Base-by-base conservation (phyloP, 2,329 filamentous ascomycete genomes). In the Cytospora paraplurivora region DNA sequence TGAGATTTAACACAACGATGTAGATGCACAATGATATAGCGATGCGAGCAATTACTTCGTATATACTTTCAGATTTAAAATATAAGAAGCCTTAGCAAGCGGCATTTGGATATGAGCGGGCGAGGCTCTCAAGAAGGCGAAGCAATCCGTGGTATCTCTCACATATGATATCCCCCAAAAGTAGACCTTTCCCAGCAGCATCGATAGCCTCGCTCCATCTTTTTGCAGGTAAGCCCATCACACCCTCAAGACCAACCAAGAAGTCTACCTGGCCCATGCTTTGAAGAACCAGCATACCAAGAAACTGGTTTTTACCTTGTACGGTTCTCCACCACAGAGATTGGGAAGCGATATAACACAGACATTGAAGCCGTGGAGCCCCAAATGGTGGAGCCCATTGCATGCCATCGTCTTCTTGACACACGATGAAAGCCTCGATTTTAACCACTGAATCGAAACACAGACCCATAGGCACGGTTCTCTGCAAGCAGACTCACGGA, bases 91-190 rank as follows among this genome's bases (percentile, higher is more conserved):
- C 21, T 4, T 47, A 1, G n/a, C 13, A 12, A 7, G 12, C 1
- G 38, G n/a, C 7, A 17, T 47, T 10, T 21, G n/a, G n/a, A 12
- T 19, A 47, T 27, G 41, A 1, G n/a, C 6, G 7, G 17, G 41
- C 41, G 8, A n/a, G 17, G 17, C 41, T 47, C 4, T 19, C 8
- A 21, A 8, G n/a, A 21, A 12, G n/a, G n/a, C n/a, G 17, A 32
- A 49, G 27, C n/a, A 32, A 55, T 33, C 63, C 55, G 49, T 65
- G 63, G 63, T 65, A 62, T 65, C 63, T 65, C 44, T 44, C 54
- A 44, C 37, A 17, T 61, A 54, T 60, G 4, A 32, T 13, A 55
- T 27, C 19, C 51, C 58, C 21, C 32, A 6, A 33, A 35, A 10
- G 50, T 55, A 52, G 37, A n/a, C 38, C 32, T 54, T 37, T 33